phyloP scores from a whole-genome alignment of 108 stramenopile species.

The Aurantiochytrium sp. region DNA sequence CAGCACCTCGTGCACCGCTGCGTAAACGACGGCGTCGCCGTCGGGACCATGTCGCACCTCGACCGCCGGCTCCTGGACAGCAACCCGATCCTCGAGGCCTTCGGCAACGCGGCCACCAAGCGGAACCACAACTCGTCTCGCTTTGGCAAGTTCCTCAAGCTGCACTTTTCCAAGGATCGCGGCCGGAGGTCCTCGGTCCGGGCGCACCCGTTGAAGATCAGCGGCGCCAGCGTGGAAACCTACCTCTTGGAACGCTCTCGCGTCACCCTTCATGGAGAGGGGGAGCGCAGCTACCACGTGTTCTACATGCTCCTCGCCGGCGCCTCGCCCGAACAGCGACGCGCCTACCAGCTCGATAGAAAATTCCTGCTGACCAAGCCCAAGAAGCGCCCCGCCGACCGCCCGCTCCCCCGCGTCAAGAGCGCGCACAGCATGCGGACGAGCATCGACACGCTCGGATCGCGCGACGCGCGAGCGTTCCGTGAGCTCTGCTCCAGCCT shows the following conservation, averaged over 20 bases:
- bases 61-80: background rate
- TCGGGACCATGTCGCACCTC: background rate
- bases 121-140: conserved; percentile 39
- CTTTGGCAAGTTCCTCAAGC: conserved; percentile 38
- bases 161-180: conserved; percentile 5
- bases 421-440: background rate
- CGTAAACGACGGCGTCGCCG: background rate
- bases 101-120: conserved; percentile 38
- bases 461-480: background rate
- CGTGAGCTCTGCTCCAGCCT: conserved; percentile 27
- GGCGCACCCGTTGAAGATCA: background rate
- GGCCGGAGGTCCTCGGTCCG: too few relatives aligned
- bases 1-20: conserved; percentile 3
- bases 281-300: conserved; percentile 61
- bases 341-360: conserved; percentile 49
- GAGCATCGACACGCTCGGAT: background rate
- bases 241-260: conserved; percentile 61
- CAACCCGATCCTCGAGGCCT: conserved; percentile 42
- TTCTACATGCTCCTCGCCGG: conserved; percentile 61
- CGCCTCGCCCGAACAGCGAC: conserved; percentile 24
- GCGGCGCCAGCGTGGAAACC: conserved; percentile 45
- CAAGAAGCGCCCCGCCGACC: background rate
- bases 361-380: background rate
- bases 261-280: conserved; percentile 42
- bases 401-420: background rate